Evolutionary conservation across 2,329 filamentous ascomycete genomes (phyloP).

Genomic region (Colletotrichum sp.): DNA sequence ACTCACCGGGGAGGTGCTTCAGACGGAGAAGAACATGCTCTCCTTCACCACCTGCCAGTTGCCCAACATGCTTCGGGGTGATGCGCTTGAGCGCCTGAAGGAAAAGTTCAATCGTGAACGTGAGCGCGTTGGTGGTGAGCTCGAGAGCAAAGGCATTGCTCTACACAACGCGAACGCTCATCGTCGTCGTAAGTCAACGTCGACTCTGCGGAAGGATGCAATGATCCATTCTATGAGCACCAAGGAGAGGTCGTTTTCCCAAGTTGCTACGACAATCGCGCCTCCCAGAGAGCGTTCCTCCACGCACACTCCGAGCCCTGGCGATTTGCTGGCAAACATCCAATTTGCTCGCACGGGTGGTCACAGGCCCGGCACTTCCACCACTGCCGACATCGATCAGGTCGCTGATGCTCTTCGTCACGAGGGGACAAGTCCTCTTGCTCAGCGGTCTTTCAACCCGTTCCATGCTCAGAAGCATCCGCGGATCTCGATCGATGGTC

Average conservation of each 20-base stretch:
- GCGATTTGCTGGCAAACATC: conserved; percentile 81
- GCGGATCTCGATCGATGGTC: conserved; percentile 64
- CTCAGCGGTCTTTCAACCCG: conserved; percentile 58
- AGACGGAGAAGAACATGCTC: conserved; percentile 93
- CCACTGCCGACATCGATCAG: conserved; percentile 30
- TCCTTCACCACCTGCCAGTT: conserved; percentile 90
- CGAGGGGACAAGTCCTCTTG: conserved; percentile 49
- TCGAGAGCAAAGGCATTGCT: conserved; percentile 90
- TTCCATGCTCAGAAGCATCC: conserved; percentile 58
- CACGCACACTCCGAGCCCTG: conserved; percentile 64
- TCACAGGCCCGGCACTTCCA: conserved; percentile 39
- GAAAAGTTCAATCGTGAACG: conserved; percentile 89
- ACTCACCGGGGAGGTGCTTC: conserved; percentile 86
- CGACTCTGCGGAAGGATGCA: conserved; percentile 79
- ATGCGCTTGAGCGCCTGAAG: conserved; percentile 82
- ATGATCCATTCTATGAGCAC: conserved; percentile 68
- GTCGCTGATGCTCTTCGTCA: conserved; percentile 33
- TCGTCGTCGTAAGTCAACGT: conserved; percentile 73
- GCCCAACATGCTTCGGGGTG: conserved; percentile 86
- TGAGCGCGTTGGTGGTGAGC: conserved; percentile 80
- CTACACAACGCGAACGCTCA: conserved; percentile 79
- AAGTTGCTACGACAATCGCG: conserved; percentile 43
- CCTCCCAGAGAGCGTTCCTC: conserved; percentile 45
- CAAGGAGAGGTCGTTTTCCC: conserved; percentile 49
- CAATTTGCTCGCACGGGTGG: conserved; percentile 69